Conservation (phyloP, 306 rosid genomes). For the Prunus dulcis region DNA sequence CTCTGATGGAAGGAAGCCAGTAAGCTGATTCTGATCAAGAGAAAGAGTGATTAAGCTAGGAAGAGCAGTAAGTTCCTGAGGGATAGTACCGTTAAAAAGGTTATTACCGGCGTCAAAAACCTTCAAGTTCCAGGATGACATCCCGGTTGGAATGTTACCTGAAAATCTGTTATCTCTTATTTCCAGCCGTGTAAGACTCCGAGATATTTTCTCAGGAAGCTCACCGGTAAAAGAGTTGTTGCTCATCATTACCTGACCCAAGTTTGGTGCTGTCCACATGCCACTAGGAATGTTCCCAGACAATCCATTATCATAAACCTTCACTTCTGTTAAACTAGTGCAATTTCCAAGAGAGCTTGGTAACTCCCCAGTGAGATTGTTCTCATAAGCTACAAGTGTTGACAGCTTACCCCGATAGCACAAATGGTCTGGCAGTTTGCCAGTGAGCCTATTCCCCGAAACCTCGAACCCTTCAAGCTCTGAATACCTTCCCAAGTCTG, state of each 20-base stretch:
- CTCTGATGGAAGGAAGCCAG: constrained; percentile 43
- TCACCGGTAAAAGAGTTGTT: constrained; percentile 50
- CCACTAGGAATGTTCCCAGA: constrained; percentile 59
- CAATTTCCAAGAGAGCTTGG: constrained; percentile 68
- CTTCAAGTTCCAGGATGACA: constrained; percentile 45
- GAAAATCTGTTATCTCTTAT: constrained; percentile 53
- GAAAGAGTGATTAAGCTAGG: constrained; percentile 20
- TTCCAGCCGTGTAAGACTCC: constrained; percentile 36
- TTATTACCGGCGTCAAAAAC: constrained; percentile 52
- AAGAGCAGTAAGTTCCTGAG: constrained; percentile 51
- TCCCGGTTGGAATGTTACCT: constrained; percentile 51
- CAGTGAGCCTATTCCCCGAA: constrained; percentile 36
- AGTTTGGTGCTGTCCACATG: constrained; percentile 51
- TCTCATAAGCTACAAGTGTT: constrained; percentile 38
- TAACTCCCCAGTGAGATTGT: constrained; percentile 50
- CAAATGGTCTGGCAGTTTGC: constrained; percentile 53
- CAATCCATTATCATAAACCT: constrained; percentile 33
- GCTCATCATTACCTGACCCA: constrained; percentile 27
- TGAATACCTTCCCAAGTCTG: constrained; percentile 52
- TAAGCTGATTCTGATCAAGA: constrained; percentile 55
- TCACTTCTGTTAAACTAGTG: constrained; percentile 20
- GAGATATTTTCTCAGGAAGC: constrained; percentile 48
- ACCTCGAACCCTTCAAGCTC: constrained; percentile 34
- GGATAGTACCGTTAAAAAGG: constrained; percentile 50
- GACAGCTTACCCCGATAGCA: constrained; percentile 41